Percentiles rank a stretch among this genome's conserved stretches.
These are phyloP conservation scores for Erigeron philadelphicus DNA, from an alignment of 140 eudicot genomes.

Conservation along the genomic window DNA sequence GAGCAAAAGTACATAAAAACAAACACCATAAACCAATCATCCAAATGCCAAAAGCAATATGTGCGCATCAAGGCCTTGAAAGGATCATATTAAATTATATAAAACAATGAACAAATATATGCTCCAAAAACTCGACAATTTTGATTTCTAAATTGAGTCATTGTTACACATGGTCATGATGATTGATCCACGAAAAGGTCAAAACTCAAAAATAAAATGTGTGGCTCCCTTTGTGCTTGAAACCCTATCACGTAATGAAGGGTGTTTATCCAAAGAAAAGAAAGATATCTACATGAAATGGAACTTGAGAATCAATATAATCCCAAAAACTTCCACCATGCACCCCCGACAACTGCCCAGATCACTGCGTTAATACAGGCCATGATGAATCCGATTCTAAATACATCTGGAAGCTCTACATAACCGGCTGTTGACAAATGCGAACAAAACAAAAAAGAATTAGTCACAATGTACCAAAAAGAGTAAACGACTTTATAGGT, in stretches of 20 bases:
- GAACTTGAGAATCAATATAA: slow-evolving; percentile 41
- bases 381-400: slow-evolving; percentile 64
- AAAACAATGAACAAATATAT: not conserved
- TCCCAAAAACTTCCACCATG: slow-evolving; percentile 89
- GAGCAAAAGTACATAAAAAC: slow-evolving; percentile 6
- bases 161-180: slow-evolving; percentile 18
- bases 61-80: not conserved
- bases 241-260: slow-evolving; percentile 27
- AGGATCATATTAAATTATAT: not conserved
- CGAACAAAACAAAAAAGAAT: slow-evolving; percentile 13
- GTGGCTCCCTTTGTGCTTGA: slow-evolving; percentile 16
- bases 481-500: not conserved
- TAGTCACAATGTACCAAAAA: slow-evolving; percentile 12
- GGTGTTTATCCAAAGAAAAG: slow-evolving; percentile 23
- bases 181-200: slow-evolving; percentile 27
- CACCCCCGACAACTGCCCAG: slow-evolving; percentile 66
- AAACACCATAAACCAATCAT: slow-evolving; percentile 21
- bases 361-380: slow-evolving; percentile 60
- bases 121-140: not conserved
- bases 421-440: slow-evolving; percentile 57
- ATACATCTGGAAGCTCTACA: slow-evolving; percentile 77
- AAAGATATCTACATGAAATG: slow-evolving; percentile 29
- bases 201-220: slow-evolving; percentile 20
- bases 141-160: slow-evolving; percentile 24
- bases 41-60: not conserved